A percentile compares a stretch with the other conserved stretches of the same genome.
These are phyloP conservation scores for Plasmodiophora brassicae DNA, from an alignment of 208 protist species.

Conservation along the genomic window DNA sequence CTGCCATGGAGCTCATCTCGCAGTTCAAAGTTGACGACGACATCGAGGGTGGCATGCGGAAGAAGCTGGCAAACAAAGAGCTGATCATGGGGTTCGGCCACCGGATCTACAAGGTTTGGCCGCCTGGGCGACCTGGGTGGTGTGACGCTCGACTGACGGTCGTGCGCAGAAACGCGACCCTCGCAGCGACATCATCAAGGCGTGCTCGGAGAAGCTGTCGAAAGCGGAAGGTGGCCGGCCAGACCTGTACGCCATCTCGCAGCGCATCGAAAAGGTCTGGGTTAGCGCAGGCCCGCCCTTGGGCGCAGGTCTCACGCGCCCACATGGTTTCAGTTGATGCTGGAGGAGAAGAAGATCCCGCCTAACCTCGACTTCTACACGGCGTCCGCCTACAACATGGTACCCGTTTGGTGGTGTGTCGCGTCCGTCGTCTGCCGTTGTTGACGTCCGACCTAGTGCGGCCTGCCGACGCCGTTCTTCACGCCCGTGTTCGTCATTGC, in stretches of 20 bases:
- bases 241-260: background rate
- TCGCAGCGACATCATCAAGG: conserved; percentile 28
- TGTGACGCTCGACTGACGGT: background rate
- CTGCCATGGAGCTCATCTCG: conserved; percentile 4
- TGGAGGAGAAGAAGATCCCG: background rate
- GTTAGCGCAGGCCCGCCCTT: background rate
- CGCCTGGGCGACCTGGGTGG: background rate
- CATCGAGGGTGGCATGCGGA: background rate
- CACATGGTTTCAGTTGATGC: background rate
- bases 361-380: conserved; percentile 10
- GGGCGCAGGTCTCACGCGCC: background rate
- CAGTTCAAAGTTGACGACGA: background rate
- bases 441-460: conserved; percentile 13
- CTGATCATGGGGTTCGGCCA: conserved; percentile 37
- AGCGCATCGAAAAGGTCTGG: conserved; percentile 31
- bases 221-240: background rate
- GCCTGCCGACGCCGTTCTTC: conserved; percentile 16
- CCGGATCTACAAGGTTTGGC: background rate
- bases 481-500: conserved; percentile 25
- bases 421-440: background rate
- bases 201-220: background rate
- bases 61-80: conserved; percentile 25
- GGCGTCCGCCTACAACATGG: conserved; percentile 29
- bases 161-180: background rate
- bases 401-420: background rate